These are phyloP conservation scores for Pseudogymnoascus pannorum DNA, from an alignment of 2,329 filamentous ascomycete species.

Conservation along the genomic window DNA sequence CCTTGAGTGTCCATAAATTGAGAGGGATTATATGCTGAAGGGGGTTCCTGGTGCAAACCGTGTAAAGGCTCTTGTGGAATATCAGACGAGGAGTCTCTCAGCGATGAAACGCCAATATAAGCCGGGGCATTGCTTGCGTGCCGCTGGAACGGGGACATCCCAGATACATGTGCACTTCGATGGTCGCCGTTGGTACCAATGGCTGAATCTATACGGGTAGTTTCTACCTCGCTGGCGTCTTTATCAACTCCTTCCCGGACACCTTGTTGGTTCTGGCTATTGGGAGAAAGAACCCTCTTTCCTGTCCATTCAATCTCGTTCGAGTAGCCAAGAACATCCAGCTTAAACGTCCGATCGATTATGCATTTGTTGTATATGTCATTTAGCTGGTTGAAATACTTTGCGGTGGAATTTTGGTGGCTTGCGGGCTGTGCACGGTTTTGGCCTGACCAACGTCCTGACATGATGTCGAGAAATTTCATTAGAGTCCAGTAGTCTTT, in stretches of 20 bases:
- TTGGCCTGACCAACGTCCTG: conserved; percentile 18
- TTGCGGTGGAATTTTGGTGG: conserved; percentile 15
- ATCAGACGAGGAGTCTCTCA: not conserved
- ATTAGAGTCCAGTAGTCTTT: conserved; percentile 22
- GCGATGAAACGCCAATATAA: not conserved
- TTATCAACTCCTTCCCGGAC: not conserved
- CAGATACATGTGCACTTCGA: not conserved
- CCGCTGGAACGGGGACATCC: not conserved
- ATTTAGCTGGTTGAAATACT: conserved; percentile 17
- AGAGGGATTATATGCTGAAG: not conserved
- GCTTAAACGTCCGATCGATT: conserved; percentile 7
- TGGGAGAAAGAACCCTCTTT: not conserved
- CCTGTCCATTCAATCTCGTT: conserved; percentile 6
- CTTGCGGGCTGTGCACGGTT: conserved; percentile 7
- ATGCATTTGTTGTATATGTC: conserved; percentile 12
- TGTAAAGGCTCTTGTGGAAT: not conserved
- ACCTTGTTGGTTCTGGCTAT: not conserved
- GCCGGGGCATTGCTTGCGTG: not conserved
- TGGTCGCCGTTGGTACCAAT: not conserved
- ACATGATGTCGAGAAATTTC: conserved; percentile 21
- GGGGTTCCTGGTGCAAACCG: not conserved
- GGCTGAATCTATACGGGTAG: not conserved
- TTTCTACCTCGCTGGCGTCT: not conserved
- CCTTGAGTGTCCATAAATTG: not conserved
- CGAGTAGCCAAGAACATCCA: conserved; percentile 15